Evolutionary conservation across 371 early-diverging fungal species (phyloP), one percentile per base, ranked within the genome.

Genomic region (Actinomortierella ambigua): DNA sequence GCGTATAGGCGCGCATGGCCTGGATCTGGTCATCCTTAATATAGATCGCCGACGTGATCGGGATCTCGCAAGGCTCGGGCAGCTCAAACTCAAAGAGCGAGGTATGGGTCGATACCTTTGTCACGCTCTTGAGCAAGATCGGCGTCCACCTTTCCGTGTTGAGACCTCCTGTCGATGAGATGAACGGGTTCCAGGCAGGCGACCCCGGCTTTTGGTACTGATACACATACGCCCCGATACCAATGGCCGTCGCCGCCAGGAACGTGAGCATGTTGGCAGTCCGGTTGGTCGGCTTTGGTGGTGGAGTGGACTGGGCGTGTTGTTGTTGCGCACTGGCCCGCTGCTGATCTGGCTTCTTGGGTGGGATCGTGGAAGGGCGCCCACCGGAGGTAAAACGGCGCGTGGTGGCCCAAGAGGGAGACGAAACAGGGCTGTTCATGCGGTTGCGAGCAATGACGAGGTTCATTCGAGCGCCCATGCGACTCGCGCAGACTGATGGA

Each of bases 1-100:
- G 75, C 11, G 75, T 73, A 28, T 73, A 73, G 1, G 75, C 75
- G 11, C 75, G 60, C 75, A 73, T 73, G 23, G 68, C 75, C 50
- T 73, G 75, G 40, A 73, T 73, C 50, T 60, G 44, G 20, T 73
- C 75, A 29, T 73, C 75, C 53, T 73, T 73, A 50, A 73, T 64
- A 53, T 73, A 73, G n/a, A 73, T 50, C 2, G 64, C 75, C 2
- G 67, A 67, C 26, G 57, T 63, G 50, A 73, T 47, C 1, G 75
- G 75, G 43, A 73, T 67, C 17, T 28, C 40, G 14, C 67, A 66
- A 1, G 75, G 75, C n/a, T 60, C 49, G n/a, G 55, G 53, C 8
- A 73, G 48, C 18, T 60, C 47, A 53, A 73, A 73, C 44, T 73
- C 75, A 39, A 73, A 73, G 22, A 73, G 44, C 1, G 75, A 73